Percentiles rank a stretch among this genome's conserved stretches.
Conservation (phyloP, 1,284 basidiomycete genomes). For the Ustilago loliicola region DNA sequence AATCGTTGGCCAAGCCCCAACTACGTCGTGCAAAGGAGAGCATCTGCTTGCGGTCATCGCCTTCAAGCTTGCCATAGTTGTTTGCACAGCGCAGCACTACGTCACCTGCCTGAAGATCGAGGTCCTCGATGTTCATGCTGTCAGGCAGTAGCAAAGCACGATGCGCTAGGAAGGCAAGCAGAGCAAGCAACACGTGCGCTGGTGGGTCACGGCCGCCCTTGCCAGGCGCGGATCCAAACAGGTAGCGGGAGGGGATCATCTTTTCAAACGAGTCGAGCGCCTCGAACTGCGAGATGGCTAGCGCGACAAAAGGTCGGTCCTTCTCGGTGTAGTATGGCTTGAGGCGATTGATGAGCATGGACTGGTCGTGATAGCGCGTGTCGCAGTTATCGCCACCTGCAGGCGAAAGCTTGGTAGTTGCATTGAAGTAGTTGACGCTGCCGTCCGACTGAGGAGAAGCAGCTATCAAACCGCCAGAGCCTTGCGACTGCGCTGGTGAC, state of each 20-base stretch:
- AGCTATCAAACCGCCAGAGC: constrained; percentile 33
- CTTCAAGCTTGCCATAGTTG: constrained; percentile 48
- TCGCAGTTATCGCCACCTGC: constrained; percentile 36
- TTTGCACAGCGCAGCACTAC: constrained; percentile 49
- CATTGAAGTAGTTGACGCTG: constrained; percentile 37
- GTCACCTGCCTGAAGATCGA: constrained; percentile 53
- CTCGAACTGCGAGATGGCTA: constrained; percentile 59
- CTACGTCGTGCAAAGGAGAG: constrained; percentile 57
- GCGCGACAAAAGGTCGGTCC: constrained; percentile 58
- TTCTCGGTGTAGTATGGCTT: constrained; percentile 50
- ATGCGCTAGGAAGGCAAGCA: constrained; percentile 58
- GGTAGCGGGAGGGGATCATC: constrained; percentile 56
- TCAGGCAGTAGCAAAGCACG: constrained; percentile 56
- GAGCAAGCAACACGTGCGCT: constrained; percentile 52
- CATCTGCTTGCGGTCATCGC: constrained; percentile 53
- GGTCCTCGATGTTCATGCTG: constrained; percentile 54
- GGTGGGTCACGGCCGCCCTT: constrained; percentile 39
- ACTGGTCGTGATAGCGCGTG: constrained; percentile 51
- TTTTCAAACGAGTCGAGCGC: constrained; percentile 59
- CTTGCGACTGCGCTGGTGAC: constrained; percentile 46
- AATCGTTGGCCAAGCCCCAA: constrained; percentile 54
- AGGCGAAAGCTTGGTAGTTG: constrained; percentile 33
- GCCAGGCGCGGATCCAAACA: constrained; percentile 51
- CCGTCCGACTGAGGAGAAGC: constrained; percentile 42
- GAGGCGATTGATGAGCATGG: constrained; percentile 55